Evolutionary conservation across 768 basidiomycete genomes (phyloP), one percentile per base, ranked within the genome.

Genomic region (Pleurotus salmoneostramineus): DNA sequence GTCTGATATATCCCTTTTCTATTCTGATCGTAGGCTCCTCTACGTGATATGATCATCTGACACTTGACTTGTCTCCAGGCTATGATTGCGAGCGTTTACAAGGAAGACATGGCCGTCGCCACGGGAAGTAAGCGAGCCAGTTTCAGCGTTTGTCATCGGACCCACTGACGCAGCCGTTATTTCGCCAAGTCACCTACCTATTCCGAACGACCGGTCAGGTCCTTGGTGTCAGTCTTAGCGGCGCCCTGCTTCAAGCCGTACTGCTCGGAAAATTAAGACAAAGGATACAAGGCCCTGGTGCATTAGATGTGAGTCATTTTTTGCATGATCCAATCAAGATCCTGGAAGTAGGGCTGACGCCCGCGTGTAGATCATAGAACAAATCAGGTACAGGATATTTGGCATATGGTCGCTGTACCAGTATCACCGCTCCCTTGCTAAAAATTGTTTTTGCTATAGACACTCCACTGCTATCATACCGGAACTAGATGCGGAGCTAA

Each of bases 161-260:
- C 32, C 50, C 47, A 54, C 48, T 56, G 31, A 17, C 40, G 36
- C 46, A 51, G 50, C 50, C 37, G 50, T 37, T 37, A 56, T 51
- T 36, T 11, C 48, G 21, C 21, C 14, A 64, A 96, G 94, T 95
- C 65, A 91, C 91, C 34, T 98, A 98, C 72, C 78, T 97, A 48
- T 96, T 95, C 77, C 79, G 95, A 61, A 95, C 93, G 6, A 90
- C 92, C 14, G 95, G 95, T 2, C 96, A 98, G 76, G 97, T 97
- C 21, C 80, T 98, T 56, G 97, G 96, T 36, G 96, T 99, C 56
- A 91, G 91, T 64, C 75, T 95, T 47, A 87, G 87, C 63, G 91
- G 93, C 17, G 88, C 93, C 0, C 69, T 98, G 31, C 74, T 95
- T 34, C 96, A 99, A 71, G 81, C 83, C 4, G 79, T 96, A 36